A percentile compares a stretch with the other conserved stretches of the same genome.
Evolutionary conservation across 2,329 filamentous ascomycete genomes (phyloP).

Genomic region (Fusarium nelsonii): DNA sequence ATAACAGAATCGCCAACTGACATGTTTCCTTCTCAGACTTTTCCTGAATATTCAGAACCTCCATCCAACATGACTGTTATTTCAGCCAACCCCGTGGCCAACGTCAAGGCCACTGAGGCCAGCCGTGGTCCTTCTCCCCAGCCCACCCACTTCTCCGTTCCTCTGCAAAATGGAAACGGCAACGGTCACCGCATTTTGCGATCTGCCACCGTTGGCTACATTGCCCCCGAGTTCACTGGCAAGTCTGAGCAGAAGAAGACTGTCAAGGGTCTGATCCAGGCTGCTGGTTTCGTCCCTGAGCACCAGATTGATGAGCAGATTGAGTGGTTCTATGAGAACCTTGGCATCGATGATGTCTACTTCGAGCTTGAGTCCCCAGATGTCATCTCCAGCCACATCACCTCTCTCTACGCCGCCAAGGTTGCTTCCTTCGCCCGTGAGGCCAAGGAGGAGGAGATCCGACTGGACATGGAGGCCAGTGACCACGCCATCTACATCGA

Average conservation of each 20-base stretch:
- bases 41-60: slow-evolving; percentile 60
- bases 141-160: slow-evolving; percentile 85
- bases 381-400: slow-evolving; percentile 93
- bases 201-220: slow-evolving; percentile 92
- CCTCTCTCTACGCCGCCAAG: slow-evolving; percentile 96
- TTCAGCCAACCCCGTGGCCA: slow-evolving; percentile 58
- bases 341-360: slow-evolving; percentile 98
- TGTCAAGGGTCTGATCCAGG: slow-evolving; percentile 83
- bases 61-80: slow-evolving; percentile 51
- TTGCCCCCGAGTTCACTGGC: slow-evolving; percentile 92
- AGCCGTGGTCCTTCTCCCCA: slow-evolving; percentile 84
- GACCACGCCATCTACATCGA: slow-evolving; percentile 99
- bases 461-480: slow-evolving; percentile 91
- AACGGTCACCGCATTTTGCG: slow-evolving; percentile 81
- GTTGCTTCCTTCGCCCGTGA: slow-evolving; percentile 92
- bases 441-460: slow-evolving; percentile 94
- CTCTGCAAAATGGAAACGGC: slow-evolving; percentile 61
- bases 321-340: slow-evolving; percentile 96
- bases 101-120: slow-evolving; percentile 55
- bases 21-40: slow-evolving; percentile 56
- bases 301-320: slow-evolving; percentile 88
- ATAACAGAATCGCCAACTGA: slow-evolving; percentile 57
- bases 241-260: slow-evolving; percentile 91
- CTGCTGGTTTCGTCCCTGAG: slow-evolving; percentile 87
- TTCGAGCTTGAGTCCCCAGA: slow-evolving; percentile 90